These are phyloP conservation scores for Colletotrichum euphorbiae DNA, from an alignment of 2,329 filamentous ascomycete species.

Conservation along the genomic window DNA sequence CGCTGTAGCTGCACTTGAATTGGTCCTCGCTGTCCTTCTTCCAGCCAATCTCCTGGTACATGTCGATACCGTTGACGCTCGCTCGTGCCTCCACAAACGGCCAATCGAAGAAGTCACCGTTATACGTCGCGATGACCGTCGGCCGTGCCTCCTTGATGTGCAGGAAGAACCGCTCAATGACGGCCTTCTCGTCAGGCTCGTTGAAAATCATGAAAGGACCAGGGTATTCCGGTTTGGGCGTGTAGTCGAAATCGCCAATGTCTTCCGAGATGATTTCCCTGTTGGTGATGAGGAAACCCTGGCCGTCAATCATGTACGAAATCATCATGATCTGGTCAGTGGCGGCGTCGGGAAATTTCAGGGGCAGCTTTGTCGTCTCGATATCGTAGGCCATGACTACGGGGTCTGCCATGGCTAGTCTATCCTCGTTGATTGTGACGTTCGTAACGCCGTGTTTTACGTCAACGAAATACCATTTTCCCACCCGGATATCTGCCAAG, in stretches of 20 bases:
- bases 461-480: slow-evolving; percentile 97
- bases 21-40: slow-evolving; percentile 95
- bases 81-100: slow-evolving; percentile 95
- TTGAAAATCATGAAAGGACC: slow-evolving; percentile 99
- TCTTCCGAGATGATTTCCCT: slow-evolving; percentile 98
- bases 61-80: slow-evolving; percentile 95
- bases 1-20: slow-evolving; percentile 95
- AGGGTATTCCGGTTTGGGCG: slow-evolving; percentile 94
- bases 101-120: slow-evolving; percentile 99
- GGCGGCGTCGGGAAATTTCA: slow-evolving; percentile 95
- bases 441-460: slow-evolving; percentile 90
- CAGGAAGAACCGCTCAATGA: slow-evolving; percentile 92
- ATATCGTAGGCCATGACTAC: slow-evolving; percentile 99
- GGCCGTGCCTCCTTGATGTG: slow-evolving; percentile 95
- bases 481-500: slow-evolving; percentile 84
- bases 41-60: slow-evolving; percentile 99
- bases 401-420: slow-evolving; percentile 90
- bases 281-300: slow-evolving; percentile 97
- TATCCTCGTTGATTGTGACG: slow-evolving; percentile 87
- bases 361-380: slow-evolving; percentile 92
- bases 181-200: slow-evolving; percentile 88
- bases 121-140: slow-evolving; percentile 99
- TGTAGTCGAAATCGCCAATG: slow-evolving; percentile 98
- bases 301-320: slow-evolving; percentile 99
- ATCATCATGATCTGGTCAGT: slow-evolving; percentile 99